A percentile compares a stretch with the other conserved stretches of the same genome.
phyloP scores from a whole-genome alignment of 2,329 filamentous ascomycete species.

The Colletotrichum lentis region DNA sequence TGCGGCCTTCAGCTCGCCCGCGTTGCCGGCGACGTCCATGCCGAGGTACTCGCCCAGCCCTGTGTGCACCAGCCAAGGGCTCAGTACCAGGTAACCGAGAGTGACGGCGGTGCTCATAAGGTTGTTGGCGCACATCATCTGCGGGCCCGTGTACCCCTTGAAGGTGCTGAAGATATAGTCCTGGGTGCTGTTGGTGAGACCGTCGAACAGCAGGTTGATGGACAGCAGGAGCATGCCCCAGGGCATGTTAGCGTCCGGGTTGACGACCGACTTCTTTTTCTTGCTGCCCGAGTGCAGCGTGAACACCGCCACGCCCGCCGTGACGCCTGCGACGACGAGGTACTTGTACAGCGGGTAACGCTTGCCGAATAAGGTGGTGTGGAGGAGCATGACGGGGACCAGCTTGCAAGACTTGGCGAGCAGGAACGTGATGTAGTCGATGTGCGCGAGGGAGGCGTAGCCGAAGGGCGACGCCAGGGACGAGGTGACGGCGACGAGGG shows the following conservation, averaged over 20 bases:
- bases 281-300: conserved; percentile 81
- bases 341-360: conserved; percentile 97
- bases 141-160: conserved; percentile 83
- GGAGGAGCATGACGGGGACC: conserved; percentile 96
- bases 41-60: conserved; percentile 70
- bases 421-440: conserved; percentile 98
- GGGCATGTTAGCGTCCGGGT: conserved; percentile 66
- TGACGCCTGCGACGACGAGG: conserved; percentile 88
- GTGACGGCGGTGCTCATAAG: conserved; percentile 84
- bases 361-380: conserved; percentile 89
- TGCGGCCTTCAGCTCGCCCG: conserved; percentile 82
- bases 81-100: conserved; percentile 75
- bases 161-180: conserved; percentile 89
- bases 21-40: conserved; percentile 69
- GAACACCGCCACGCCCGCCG: conserved; percentile 91
- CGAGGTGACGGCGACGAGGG: conserved; percentile 83
- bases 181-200: conserved; percentile 94
- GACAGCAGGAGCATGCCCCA: conserved; percentile 86
- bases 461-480: conserved; percentile 95
- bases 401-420: conserved; percentile 98
- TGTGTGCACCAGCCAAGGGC: conserved; percentile 79
- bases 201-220: conserved; percentile 94
- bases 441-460: conserved; percentile 89
- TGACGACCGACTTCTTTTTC: conserved; percentile 52
- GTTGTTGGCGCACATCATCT: conserved; percentile 99